Evolutionary conservation across 768 basidiomycete genomes (phyloP), one percentile per base, ranked within the genome.

Genomic region (Cytidiella melzeri): DNA sequence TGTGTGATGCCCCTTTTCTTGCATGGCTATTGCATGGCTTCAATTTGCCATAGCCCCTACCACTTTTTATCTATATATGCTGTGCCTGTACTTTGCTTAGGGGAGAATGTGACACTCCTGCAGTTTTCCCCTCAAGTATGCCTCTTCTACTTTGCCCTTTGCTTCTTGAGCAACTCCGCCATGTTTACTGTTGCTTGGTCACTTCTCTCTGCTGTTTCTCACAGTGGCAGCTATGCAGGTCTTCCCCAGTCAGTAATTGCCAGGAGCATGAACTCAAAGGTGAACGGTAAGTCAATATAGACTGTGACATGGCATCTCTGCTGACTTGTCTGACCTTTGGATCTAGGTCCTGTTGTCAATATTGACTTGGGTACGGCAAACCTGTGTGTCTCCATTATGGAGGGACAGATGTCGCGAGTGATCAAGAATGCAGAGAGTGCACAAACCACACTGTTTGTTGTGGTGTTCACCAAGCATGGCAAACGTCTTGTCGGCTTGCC

Each of bases 351-450:
- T 45, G 92, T 96, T 52, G 77, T 94, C 67, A 91, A 94, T 74
- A 97, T 98, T 74, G 94, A 97, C 73, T 76, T 98, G 74, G 94
- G 92, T 36, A 92, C 89, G 34, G 91, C 90, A 25, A 90, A 91
- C 69, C 92, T 89, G 43, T 92, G 89, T 67, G 91, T 93, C 50
- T 83, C 87, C 43, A 79, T 96, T 54, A 96, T 95, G 91, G 94
- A 97, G 73, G 94, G 92, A 58, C 84, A 95, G 73, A 86, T 84
- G 28, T 81, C 94, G 43, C 87, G 90, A 57, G 95, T 98, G 55
- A 87, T 99, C 58, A 95, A 97, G 72, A 98, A 98, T 74, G 74
- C 94, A 4, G 95, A 98, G 74, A 95, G 96, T 74, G 89, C 88
- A 50, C 84, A 95, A 58, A 98, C 96, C 54, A 99, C 96, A 13